A percentile compares a stretch with the other conserved stretches of the same genome.
Conservation (phyloP, 805 yeast genomes). For the Huiozyma naganishii region DNA sequence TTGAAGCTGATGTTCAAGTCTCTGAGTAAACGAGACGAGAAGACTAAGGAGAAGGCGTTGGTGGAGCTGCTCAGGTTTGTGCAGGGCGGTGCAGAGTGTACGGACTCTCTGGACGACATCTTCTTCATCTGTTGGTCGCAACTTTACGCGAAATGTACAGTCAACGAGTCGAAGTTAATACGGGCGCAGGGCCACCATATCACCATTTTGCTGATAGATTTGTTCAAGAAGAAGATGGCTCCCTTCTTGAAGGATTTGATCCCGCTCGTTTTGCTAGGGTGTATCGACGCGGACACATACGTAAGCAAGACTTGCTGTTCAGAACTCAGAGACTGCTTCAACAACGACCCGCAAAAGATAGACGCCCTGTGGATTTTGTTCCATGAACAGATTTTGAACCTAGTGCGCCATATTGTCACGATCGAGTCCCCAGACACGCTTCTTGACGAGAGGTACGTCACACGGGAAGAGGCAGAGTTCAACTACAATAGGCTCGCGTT, state of each 20-base stretch:
- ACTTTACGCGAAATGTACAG: conserved; percentile 66
- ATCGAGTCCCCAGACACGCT: conserved; percentile 52
- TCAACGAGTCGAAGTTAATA: conserved; percentile 58
- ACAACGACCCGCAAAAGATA: conserved; percentile 41
- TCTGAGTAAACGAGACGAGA: conserved; percentile 64
- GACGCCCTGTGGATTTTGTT: conserved; percentile 53
- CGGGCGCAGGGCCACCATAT: conserved; percentile 53
- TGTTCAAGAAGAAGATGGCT: conserved; percentile 44
- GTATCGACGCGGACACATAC: conserved; percentile 55
- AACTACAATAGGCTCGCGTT: conserved; percentile 52
- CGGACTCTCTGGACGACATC: conserved; percentile 35
- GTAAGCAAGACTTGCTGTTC: conserved; percentile 43
- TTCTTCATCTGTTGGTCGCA: conserved; percentile 64
- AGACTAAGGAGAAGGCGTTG: conserved; percentile 77
- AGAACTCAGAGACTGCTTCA: conserved; percentile 44
- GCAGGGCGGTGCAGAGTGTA: conserved; percentile 11
- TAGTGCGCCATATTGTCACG: conserved; percentile 40
- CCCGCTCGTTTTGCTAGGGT: conserved; percentile 64
- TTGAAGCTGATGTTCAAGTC: conserved; percentile 62
- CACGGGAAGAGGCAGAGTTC: conserved; percentile 51
- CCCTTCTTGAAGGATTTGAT: conserved; percentile 61
- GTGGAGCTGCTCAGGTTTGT: conserved; percentile 37
- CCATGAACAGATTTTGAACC: conserved; percentile 43
- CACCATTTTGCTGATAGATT: conserved; percentile 43
- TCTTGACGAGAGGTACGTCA: conserved; percentile 63